A percentile compares a stretch with the other conserved stretches of the same genome.
Conservation (phyloP, 768 basidiomycete genomes). For the Cystoderma amianthinum region DNA sequence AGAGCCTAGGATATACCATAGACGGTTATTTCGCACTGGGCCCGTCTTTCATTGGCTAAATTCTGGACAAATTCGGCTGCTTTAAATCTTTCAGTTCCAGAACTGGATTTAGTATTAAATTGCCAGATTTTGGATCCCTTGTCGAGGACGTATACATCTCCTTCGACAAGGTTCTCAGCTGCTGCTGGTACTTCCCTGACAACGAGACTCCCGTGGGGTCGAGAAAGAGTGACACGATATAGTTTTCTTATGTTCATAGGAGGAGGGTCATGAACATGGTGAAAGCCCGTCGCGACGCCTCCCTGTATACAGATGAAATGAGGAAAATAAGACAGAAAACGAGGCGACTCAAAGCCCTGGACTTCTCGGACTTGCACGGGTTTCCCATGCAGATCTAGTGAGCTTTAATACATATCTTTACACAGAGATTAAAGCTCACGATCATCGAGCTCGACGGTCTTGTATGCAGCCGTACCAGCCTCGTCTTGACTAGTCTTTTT, state of each 20-base stretch:
- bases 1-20: conserved; percentile 29
- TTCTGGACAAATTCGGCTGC: conserved; percentile 53
- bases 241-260: conserved; percentile 35
- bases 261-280: conserved; percentile 20
- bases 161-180: conserved; percentile 40
- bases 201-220: conserved; percentile 22
- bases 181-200: conserved; percentile 42
- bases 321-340: conserved; percentile 24
- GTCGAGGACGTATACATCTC: conserved; percentile 55
- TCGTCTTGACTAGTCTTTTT: conserved; percentile 54
- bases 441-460: conserved; percentile 63
- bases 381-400: conserved; percentile 43
- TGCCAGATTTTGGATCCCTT: conserved; percentile 47
- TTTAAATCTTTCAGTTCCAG: conserved; percentile 52
- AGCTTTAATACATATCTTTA: conserved; percentile 1
- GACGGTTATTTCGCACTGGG: conserved; percentile 36
- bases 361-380: conserved; percentile 60
- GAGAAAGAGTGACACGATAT: conserved; percentile 36
- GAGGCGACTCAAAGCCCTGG: conserved; percentile 49
- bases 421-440: conserved; percentile 24
- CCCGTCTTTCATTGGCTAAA: conserved; percentile 32
- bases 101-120: conserved; percentile 46
- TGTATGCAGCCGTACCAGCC: conserved; percentile 57
- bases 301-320: conserved; percentile 20
- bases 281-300: conserved; percentile 23